A percentile compares a stretch with the other conserved stretches of the same genome.
Evolutionary conservation across 2,329 filamentous ascomycete genomes (phyloP).

Genomic region (Stagonosporopsis chrysanthemi): DNA sequence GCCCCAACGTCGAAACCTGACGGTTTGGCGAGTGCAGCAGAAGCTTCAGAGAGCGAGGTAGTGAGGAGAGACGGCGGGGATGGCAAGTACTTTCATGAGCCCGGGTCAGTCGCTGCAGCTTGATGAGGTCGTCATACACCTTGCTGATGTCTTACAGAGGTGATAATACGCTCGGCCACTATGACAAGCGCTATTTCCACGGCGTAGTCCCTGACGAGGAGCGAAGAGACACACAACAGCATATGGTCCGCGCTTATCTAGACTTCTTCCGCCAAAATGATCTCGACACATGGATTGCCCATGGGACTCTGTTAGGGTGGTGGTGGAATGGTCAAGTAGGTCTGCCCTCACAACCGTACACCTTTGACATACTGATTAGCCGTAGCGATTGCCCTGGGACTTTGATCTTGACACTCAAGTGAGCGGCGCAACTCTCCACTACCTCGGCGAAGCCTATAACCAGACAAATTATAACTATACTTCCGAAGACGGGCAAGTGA

Average conservation of each 20-base stretch:
- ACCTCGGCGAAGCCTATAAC: constrained; percentile 72
- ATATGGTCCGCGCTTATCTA: constrained; percentile 79
- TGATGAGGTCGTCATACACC: not conserved
- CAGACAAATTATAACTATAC: constrained; percentile 64
- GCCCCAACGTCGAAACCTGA: constrained; percentile 25
- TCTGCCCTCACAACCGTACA: not conserved
- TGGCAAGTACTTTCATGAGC: constrained; percentile 51
- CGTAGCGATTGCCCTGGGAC: constrained; percentile 79
- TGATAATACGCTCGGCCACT: constrained; percentile 70
- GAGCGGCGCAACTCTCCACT: constrained; percentile 68
- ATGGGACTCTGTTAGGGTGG: constrained; percentile 85
- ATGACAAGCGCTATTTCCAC: constrained; percentile 75
- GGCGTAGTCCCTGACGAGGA: constrained; percentile 70
- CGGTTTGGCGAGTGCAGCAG: not conserved
- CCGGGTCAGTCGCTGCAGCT: constrained; percentile 39
- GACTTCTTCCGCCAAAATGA: constrained; percentile 68
- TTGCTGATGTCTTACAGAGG: constrained; percentile 32
- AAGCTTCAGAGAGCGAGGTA: constrained; percentile 1
- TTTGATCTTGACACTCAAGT: constrained; percentile 86
- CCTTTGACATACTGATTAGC: constrained; percentile 24
- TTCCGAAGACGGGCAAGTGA: constrained; percentile 46
- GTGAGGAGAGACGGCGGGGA: constrained; percentile 21
- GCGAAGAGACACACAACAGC: constrained; percentile 69
- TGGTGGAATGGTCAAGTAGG: constrained; percentile 79
- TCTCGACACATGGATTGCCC: constrained; percentile 85